Evolutionary conservation across 768 basidiomycete species (phyloP), one percentile per base, ranked within the genome.

Genomic region (Podaxis rugospora): DNA sequence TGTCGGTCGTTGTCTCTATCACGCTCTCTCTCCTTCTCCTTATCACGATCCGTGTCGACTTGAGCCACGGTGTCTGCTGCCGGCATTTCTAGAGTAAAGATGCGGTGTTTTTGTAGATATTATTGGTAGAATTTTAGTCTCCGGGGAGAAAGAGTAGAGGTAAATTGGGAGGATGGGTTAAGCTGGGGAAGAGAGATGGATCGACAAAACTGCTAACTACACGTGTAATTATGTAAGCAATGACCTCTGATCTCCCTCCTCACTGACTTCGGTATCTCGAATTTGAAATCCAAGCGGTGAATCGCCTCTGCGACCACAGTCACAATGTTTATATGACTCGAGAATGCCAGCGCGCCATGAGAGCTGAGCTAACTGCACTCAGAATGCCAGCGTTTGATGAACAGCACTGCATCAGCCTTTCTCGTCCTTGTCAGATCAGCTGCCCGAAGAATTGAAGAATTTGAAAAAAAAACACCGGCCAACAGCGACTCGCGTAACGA

Each of bases 171-270:
- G 40, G 53, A 59, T 51, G 44, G 57, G 47, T n/a, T 21, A 23
- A 59, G 52, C 46, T 42, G 39, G 49, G 46, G 42, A 49, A 54
- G 63, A 54, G 73, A 72, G 71, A 71, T 67, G 66, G 59, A 59
- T 65, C 69, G 61, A 73, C 70, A 73, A 74, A 75, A 74, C 72
- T 73, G 70, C 69, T 65, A 66, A 51, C 52, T 63, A 67, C 74
- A 76, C 75, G 74, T 75, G 75, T 64, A 32, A 69, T 74, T 70
- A 74, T 59, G 69, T 75, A 74, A 75, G 62, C 70, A 56, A 28
- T 27, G 16, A 37, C 27, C 57, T 37, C 57, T 37, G 44, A 25
- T 37, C 18, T 23, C 16, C 52, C 14, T 32, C 28, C 32, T 32
- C 32, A 32, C 32, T 32, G 37, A 54, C n/a, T 13, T 18, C 52